Base-by-base conservation (phyloP, 345 rosid genomes). In the Gossypioides kirkii region DNA sequence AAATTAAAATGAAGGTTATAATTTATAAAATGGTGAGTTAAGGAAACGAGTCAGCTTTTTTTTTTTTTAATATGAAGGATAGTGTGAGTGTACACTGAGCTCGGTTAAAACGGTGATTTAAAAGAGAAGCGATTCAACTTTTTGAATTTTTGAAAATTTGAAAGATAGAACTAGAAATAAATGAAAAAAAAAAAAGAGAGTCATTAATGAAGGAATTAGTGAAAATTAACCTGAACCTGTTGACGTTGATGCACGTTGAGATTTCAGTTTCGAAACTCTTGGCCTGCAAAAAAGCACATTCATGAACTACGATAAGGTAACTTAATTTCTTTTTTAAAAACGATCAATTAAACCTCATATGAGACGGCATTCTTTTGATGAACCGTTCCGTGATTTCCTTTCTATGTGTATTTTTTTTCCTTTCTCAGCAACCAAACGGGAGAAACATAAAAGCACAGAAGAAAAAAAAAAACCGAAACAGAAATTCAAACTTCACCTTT, bases 201-300 rank as follows among this genome's bases (percentile, higher is more conserved):
- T 47, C 52, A 74, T 65, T 58, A 73, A 73, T 54, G 49, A 69
- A 45, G 61, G 1, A 52, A 22, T 38, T 41, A 32, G 36, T 41
- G 38, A 22, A 66, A 58, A 65, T 13, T 2, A 80, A 86, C 93
- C 89, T 88, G 86, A 78, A 82, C 66, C 81, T 76, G 77, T 61
- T 85, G 81, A 16, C 17, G n/a, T 69, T 26, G 72, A 72, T 76
- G 79, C 80, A 70, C 61, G 86, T 62, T 55, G 87, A 81, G 58
- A 69, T 74, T 83, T 88, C 84, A 10, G 78, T 77, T 85, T 84
- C 86, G 5, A 79, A 80, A 77, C 82, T 80, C 83, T 74, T 80
- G 55, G 74, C 77, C 87, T 84, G 87, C 77, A 71, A 63, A 69
- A 63, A 28, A 80, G 13, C 38, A 25, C 53, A 71, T 46, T 53